Conservation (phyloP, 345 rosid genomes). For the Punica granatum region DNA sequence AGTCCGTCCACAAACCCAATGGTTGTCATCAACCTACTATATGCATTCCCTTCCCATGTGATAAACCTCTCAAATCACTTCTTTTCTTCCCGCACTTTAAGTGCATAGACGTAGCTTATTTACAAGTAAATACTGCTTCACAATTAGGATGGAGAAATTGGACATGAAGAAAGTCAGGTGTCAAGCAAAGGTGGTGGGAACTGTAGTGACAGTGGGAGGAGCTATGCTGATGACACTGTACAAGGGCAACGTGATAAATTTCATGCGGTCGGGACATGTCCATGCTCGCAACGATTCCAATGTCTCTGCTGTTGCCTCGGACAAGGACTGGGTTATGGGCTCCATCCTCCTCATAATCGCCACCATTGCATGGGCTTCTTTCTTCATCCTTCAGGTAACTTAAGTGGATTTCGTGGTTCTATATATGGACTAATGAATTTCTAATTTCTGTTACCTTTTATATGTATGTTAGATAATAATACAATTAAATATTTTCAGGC, state of each 20-base stretch:
- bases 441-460: no score
- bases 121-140: no score
- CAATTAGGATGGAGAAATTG: conserved; percentile 56
- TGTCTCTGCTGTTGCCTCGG: conserved; percentile 13
- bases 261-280: conserved; percentile 18
- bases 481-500: conserved; percentile 31
- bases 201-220: conserved; percentile 62
- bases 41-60: no score
- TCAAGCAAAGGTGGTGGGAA: conserved; percentile 66
- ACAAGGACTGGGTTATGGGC: conserved; percentile 59
- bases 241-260: conserved; percentile 36
- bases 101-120: background rate
- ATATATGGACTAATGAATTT: no score
- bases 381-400: conserved; percentile 70
- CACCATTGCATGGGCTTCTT: conserved; percentile 82
- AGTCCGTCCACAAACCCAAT: no score
- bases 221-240: conserved; percentile 90
- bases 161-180: conserved; percentile 45
- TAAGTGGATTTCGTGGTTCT: background rate
- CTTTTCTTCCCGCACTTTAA: no score
- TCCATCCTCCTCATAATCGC: conserved; percentile 69
- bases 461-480: no score
- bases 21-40: no score
- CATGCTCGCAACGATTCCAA: conserved; percentile 14
- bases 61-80: background rate